Evolutionary conservation across 352 stramenopile genomes (phyloP), one percentile per base, ranked within the genome.

Genomic region (Phytophthora pluvialis): DNA sequence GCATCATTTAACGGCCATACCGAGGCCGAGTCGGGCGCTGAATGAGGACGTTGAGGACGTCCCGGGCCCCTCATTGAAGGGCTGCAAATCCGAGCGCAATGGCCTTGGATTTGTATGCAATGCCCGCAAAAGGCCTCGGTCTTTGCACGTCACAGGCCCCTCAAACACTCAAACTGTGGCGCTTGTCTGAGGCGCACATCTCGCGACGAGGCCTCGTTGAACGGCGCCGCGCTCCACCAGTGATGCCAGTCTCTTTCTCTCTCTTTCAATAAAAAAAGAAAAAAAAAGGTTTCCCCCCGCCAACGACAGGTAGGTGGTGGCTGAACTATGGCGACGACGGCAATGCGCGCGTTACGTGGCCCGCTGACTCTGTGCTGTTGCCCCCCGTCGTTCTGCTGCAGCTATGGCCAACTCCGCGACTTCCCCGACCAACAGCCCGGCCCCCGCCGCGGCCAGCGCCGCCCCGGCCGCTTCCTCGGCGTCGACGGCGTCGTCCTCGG

Each of bases 241-340:
- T 74, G 44, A 76, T 75, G 67, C 68, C 85, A 91, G 89, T 90
- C 81, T 91, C 80, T 91, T 91, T 91, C 78, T 91, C 81, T 90
- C 78, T 91, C 88, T 81, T 81, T 81, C 78, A 90, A 93, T 88
- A 90, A 91, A 89, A 77, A 80, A 89, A 88, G 79, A 88, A 89
- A 90, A 86, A 91, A 88, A 88, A 80, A 78, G 75, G 65, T 72
- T 72, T 69, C 60, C 53, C 73, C 71, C 60, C 73, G 58, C 42
- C 63, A 81, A 76, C 78, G 64, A 84, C 68, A 81, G 70, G 68
- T 85, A 74, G 44, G 48, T 63, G 16, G 32, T 29, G 28, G n/a
- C 8, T 36, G 31, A 35, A 35, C 31, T 7, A 11, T 35, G 31
- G 31, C 31, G 31, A 12, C 38, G 45, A 15, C 29, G 26, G 11